phyloP scores from a whole-genome alignment of 139 green algal species.

The Spirogloea muscicola region DNA sequence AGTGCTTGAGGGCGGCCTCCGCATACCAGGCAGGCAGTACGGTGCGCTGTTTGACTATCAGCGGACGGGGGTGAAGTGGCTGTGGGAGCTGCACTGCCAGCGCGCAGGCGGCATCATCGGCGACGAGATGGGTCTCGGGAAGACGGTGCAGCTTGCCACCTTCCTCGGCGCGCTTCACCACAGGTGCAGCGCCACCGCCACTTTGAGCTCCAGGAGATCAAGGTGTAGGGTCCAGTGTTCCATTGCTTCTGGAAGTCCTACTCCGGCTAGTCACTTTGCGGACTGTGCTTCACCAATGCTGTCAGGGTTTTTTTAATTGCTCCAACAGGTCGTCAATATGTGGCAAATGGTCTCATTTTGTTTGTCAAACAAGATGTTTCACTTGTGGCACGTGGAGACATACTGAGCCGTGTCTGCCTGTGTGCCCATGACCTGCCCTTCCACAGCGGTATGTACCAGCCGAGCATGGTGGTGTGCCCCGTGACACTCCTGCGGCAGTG shows the following conservation, averaged over 20 bases:
- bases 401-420: constrained; percentile 70
- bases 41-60: constrained; percentile 88
- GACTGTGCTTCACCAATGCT: no score
- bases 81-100: constrained; percentile 97
- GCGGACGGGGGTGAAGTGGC: constrained; percentile 87
- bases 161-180: constrained; percentile 36
- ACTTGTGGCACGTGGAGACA: neutral
- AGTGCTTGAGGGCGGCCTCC: constrained; percentile 39
- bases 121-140: constrained; percentile 92
- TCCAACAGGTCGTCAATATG: no score
- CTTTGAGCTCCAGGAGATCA: no score
- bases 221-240: no score
- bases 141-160: constrained; percentile 64
- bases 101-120: constrained; percentile 83
- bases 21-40: constrained; percentile 54
- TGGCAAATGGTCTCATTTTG: no score
- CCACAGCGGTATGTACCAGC: constrained; percentile 61
- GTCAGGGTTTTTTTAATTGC: no score
- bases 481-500: constrained; percentile 94
- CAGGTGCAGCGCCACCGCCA: no score
- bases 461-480: constrained; percentile 82
- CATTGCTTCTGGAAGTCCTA: no score
- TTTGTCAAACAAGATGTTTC: neutral
- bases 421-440: no score
- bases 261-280: no score